Conservation (phyloP, 2,329 filamentous ascomycete species). For the Akanthomyces dipterigenus region DNA sequence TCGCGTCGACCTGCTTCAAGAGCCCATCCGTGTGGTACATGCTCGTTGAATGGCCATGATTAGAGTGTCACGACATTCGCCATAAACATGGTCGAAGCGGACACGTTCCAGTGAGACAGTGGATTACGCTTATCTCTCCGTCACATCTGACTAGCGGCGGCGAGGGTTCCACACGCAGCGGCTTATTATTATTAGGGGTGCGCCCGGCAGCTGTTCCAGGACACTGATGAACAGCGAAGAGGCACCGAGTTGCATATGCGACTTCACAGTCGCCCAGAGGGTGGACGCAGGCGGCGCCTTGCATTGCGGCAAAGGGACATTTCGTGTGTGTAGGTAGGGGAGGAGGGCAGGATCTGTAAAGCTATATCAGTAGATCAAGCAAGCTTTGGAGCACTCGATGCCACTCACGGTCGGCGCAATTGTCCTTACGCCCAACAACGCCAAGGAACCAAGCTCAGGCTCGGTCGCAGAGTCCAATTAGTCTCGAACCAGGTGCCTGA, state of each 20-base stretch:
- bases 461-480: background rate
- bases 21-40: background rate
- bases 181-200: background rate
- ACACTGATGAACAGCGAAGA: background rate
- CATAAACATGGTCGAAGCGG: background rate
- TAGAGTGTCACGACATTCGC: background rate
- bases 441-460: background rate
- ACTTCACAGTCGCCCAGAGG: background rate
- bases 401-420: background rate
- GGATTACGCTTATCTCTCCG: slow-evolving; percentile 13
- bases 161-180: background rate
- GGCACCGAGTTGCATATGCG: background rate
- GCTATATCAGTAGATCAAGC: background rate
- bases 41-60: background rate
- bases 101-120: slow-evolving; percentile 11
- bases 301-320: background rate
- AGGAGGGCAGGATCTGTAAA: background rate
- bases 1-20: background rate
- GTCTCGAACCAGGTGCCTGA: background rate
- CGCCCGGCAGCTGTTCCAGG: background rate
- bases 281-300: background rate
- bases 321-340: background rate
- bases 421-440: background rate
- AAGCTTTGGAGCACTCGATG: background rate
- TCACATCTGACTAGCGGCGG: slow-evolving; percentile 8